phyloP scores from a whole-genome alignment of 345 rosid species.

The Rhodamnia argentea region DNA sequence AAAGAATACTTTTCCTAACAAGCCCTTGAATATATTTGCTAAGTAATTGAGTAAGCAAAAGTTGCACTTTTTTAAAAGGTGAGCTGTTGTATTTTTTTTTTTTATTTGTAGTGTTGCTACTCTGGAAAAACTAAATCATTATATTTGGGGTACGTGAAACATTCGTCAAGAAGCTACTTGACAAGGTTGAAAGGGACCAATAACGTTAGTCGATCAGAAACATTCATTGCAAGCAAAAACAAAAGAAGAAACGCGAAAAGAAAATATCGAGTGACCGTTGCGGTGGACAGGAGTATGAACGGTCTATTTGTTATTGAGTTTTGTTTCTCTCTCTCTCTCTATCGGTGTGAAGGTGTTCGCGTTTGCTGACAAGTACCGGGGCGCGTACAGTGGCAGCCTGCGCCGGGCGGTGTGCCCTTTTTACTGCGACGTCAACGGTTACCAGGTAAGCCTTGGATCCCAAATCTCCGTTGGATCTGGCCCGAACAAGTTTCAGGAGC shows the following conservation, averaged over 20 bases:
- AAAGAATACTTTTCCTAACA: background rate
- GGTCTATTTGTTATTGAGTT: background rate
- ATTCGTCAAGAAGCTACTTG: background rate
- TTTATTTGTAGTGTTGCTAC: background rate
- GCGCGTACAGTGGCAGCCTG: conserved; percentile 72
- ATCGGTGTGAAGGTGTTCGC: conserved; percentile 53
- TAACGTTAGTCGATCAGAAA: background rate
- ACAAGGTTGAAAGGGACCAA: background rate
- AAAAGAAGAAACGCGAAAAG: background rate
- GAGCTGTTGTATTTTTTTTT: background rate
- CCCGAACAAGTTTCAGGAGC: background rate
- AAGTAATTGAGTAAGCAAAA: background rate
- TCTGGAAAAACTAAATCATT: background rate
- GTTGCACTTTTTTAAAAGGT: background rate
- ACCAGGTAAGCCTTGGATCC: conserved; percentile 42
- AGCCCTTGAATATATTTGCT: background rate
- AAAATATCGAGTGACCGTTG: background rate
- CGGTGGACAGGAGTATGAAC: background rate
- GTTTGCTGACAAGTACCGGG: conserved; percentile 81
- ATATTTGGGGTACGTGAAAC: background rate
- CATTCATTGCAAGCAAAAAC: background rate
- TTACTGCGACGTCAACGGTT: conserved; percentile 92
- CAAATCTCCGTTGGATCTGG: background rate
- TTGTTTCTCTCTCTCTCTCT: background rate
- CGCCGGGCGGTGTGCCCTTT: conserved; percentile 80